Percentiles rank a stretch among this genome's conserved stretches.
These are phyloP conservation scores for Salvia rosmarinus DNA, from an alignment of 257 asterid species.

Conservation along the genomic window DNA sequence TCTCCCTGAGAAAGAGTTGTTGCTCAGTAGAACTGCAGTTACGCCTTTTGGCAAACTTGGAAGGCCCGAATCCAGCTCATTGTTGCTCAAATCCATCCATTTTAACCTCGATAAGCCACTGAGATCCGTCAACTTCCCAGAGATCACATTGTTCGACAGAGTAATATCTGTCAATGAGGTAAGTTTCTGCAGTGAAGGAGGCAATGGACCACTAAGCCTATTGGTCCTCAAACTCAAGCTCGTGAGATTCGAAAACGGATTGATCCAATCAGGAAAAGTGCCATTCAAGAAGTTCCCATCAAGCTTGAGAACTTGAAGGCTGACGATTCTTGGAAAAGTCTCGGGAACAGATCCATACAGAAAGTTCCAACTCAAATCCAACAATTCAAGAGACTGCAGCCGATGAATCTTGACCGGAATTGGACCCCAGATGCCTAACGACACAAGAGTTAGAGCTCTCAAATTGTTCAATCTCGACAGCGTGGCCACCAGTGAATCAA, in stretches of 20 bases:
- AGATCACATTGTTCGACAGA: slow-evolving; percentile 51
- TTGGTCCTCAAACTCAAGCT: slow-evolving; percentile 62
- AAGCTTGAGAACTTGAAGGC: slow-evolving; percentile 46
- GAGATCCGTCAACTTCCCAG: slow-evolving; percentile 52
- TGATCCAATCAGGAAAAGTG: slow-evolving; percentile 52
- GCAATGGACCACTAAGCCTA: slow-evolving; percentile 47
- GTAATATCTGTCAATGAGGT: slow-evolving; percentile 45
- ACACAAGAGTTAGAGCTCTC: slow-evolving; percentile 52
- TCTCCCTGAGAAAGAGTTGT: slow-evolving; percentile 53
- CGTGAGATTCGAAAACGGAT: slow-evolving; percentile 49
- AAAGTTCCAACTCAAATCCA: slow-evolving; percentile 71
- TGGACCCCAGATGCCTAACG: slow-evolving; percentile 73
- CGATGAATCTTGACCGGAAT: slow-evolving; percentile 60
- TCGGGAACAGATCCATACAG: slow-evolving; percentile 54
- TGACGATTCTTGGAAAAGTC: slow-evolving; percentile 53
- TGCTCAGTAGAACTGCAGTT: slow-evolving; percentile 41
- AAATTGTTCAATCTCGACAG: slow-evolving; percentile 59
- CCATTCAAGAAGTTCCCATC: slow-evolving; percentile 72
- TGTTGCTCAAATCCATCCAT: slow-evolving; percentile 61
- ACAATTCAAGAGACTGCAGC: slow-evolving; percentile 46
- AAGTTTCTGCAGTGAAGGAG: slow-evolving; percentile 40
- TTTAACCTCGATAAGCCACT: slow-evolving; percentile 43
- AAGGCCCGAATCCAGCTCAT: slow-evolving; percentile 47
- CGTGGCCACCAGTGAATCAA: slow-evolving; percentile 66
- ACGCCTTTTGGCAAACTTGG: slow-evolving; percentile 54